Evolutionary conservation across 805 yeast species (phyloP).

Genomic region (Cyberlindnera mycetangii): DNA sequence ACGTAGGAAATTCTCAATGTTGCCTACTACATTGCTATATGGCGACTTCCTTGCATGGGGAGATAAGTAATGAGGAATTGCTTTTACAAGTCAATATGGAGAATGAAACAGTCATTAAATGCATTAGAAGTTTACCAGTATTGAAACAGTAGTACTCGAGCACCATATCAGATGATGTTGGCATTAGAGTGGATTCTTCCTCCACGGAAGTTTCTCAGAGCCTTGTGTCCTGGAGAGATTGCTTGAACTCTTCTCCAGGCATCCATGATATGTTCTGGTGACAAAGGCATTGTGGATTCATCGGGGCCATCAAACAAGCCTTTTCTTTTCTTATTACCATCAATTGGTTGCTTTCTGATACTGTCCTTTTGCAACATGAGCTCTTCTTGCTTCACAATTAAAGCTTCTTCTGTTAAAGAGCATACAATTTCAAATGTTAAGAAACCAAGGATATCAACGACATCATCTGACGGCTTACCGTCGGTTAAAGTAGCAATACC

Average conservation of each 20-base stretch:
- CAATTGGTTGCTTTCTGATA: constrained; percentile 27
- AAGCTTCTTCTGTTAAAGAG: constrained; percentile 87
- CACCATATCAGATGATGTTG: constrained; percentile 29
- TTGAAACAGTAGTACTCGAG: neutral
- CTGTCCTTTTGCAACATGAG: constrained; percentile 41
- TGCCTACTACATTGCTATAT: constrained; percentile 3
- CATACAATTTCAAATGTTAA: constrained; percentile 96
- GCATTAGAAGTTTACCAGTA: neutral
- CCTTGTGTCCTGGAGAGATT: constrained; percentile 52
- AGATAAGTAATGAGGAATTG: neutral
- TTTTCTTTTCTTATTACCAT: constrained; percentile 46
- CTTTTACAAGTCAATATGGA: neutral
- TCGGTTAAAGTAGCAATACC: constrained; percentile 82
- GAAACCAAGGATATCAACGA: constrained; percentile 91
- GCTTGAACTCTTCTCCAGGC: constrained; percentile 83
- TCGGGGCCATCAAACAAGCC: constrained; percentile 86
- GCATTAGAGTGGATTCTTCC: constrained; percentile 35
- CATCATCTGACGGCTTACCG: constrained; percentile 92
- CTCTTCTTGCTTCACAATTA: constrained; percentile 71
- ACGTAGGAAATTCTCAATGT: constrained; percentile 3
- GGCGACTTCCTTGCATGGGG: constrained; percentile 4
- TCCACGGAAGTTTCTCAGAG: constrained; percentile 67
- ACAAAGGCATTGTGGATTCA: constrained; percentile 72
- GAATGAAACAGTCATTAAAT: neutral
- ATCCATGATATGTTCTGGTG: constrained; percentile 79